These are phyloP conservation scores for Starmerella stellata DNA, from an alignment of 805 yeast genomes.

Conservation along the genomic window DNA sequence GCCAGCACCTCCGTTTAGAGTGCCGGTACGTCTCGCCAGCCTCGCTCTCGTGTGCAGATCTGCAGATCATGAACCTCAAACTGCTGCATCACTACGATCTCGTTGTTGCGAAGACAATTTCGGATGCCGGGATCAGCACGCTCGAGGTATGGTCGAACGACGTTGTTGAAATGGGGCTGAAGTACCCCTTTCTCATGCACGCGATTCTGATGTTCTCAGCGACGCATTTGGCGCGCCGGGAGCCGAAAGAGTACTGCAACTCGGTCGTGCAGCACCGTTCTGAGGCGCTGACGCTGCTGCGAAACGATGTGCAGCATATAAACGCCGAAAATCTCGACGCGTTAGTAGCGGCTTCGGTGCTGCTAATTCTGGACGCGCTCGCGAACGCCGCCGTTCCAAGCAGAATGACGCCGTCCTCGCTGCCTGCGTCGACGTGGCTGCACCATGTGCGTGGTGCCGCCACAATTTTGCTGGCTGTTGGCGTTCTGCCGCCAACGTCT, in stretches of 20 bases:
- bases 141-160: constrained; percentile 72
- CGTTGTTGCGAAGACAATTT: constrained; percentile 68
- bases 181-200: constrained; percentile 82
- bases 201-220: constrained; percentile 81
- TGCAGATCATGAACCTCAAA: constrained; percentile 60
- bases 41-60: constrained; percentile 20
- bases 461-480: constrained; percentile 85
- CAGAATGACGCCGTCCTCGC: constrained; percentile 31
- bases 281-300: constrained; percentile 58
- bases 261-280: constrained; percentile 66
- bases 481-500: constrained; percentile 64
- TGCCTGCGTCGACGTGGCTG: constrained; percentile 92
- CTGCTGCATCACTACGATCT: constrained; percentile 78
- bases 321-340: constrained; percentile 71
- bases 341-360: constrained; percentile 74
- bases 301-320: constrained; percentile 75
- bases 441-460: constrained; percentile 96
- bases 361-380: constrained; percentile 77
- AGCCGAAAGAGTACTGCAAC: constrained; percentile 27
- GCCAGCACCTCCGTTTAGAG: constrained; percentile 57
- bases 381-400: constrained; percentile 67
- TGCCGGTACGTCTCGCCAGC: constrained; percentile 40
- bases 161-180: constrained; percentile 74
- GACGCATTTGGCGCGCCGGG: constrained; percentile 63
- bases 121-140: constrained; percentile 79